These are phyloP conservation scores for Carallia pectinifolia DNA, from an alignment of 345 rosid species.

Conservation along the genomic window DNA sequence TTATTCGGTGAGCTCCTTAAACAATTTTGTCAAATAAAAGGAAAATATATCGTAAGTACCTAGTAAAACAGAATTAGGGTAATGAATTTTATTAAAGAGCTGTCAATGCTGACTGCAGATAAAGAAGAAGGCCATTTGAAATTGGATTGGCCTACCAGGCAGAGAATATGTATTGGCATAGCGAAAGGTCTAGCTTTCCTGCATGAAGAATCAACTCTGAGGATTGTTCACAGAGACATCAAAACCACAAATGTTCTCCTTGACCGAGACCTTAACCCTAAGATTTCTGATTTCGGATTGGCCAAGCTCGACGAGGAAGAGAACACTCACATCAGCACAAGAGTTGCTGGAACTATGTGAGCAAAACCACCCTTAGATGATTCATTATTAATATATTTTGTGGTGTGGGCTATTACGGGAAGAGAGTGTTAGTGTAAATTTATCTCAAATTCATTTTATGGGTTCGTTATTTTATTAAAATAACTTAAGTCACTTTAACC, in stretches of 20 bases:
- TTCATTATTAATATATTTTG: background rate
- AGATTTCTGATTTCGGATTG: slow-evolving; percentile 21
- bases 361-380: background rate
- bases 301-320: slow-evolving; percentile 23
- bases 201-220: slow-evolving; percentile 19
- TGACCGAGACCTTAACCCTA: slow-evolving; percentile 13
- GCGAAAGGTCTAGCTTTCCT: slow-evolving; percentile 23
- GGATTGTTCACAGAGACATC: slow-evolving; percentile 23
- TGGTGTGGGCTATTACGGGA: too few relatives aligned
- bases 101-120: background rate
- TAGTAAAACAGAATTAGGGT: background rate
- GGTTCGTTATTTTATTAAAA: too few relatives aligned
- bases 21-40: background rate
- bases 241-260: slow-evolving; percentile 21
- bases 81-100: background rate
- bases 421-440: too few relatives aligned
- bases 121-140: background rate
- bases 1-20: slow-evolving; percentile 29
- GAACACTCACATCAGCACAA: slow-evolving; percentile 22
- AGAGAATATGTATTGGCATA: slow-evolving; percentile 13
- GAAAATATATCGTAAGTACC: background rate
- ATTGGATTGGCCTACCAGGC: slow-evolving; percentile 19
- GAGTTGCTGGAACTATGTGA: slow-evolving; percentile 26
- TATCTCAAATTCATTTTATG: too few relatives aligned
- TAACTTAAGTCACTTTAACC: too few relatives aligned